phyloP scores from a whole-genome alignment of 306 rosid genomes.

The Inga laurina region DNA sequence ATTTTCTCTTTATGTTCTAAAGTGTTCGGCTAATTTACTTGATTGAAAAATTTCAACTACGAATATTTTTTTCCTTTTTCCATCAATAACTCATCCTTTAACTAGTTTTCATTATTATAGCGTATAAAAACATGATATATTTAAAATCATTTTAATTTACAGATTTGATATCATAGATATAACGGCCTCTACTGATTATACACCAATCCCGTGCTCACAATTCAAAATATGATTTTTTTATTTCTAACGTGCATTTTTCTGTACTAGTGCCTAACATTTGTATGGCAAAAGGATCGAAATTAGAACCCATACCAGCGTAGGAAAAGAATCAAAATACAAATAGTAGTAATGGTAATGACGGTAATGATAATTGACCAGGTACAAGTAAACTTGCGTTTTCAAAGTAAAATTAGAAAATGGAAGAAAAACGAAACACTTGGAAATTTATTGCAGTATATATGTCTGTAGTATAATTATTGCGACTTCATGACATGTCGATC shows the following conservation, averaged over 20 bases:
- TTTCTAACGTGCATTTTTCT: too few species aligned
- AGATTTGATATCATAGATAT: too few species aligned
- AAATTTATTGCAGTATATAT: not conserved
- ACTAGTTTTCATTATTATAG: not conserved
- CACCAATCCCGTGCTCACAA: too few species aligned
- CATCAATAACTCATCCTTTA: not conserved
- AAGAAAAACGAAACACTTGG: not conserved
- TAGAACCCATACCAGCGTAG: not conserved
- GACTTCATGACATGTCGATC: too few species aligned
- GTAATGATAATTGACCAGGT: not conserved
- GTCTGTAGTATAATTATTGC: too few species aligned
- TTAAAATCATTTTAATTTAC: too few species aligned
- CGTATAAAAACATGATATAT: too few species aligned
- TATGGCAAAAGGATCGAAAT: too few species aligned
- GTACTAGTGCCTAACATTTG: too few species aligned
- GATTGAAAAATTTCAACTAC: not conserved
- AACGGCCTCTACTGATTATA: too few species aligned
- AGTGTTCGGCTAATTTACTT: not conserved
- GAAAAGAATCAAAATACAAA: not conserved
- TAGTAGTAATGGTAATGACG: not conserved
- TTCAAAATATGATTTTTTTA: too few species aligned
- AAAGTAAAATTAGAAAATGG: not conserved
- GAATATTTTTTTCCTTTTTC: not conserved
- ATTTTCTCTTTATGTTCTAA: not conserved
- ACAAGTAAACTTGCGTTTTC: constrained; percentile 3